These are phyloP conservation scores for Pelargonium myrrhifolium DNA, from an alignment of 441 rosid genomes.

Conservation along the genomic window DNA sequence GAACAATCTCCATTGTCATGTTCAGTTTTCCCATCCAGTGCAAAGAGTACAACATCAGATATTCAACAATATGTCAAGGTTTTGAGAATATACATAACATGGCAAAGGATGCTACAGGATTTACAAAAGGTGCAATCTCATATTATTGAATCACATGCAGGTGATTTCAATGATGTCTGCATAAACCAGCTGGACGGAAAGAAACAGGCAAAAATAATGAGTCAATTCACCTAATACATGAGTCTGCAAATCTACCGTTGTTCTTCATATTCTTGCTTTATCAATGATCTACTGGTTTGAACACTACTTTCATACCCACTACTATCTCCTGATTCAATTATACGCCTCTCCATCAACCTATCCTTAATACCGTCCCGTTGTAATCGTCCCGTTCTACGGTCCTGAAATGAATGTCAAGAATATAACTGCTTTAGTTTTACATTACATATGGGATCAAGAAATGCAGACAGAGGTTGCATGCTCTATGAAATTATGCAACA, in stretches of 20 bases:
- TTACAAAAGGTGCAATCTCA: constrained; percentile 10
- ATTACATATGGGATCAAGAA: no score
- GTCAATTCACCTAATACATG: constrained; percentile 18
- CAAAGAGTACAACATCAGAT: no score
- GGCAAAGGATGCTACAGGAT: constrained; percentile 23
- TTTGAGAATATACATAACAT: constrained; percentile 3
- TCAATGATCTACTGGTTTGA: constrained; percentile 34
- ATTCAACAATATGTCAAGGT: no score
- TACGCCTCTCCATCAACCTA: constrained; percentile 36
- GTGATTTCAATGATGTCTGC: constrained; percentile 14
- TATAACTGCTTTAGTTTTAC: no score
- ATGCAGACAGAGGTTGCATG: no score
- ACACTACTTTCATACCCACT: constrained; percentile 58
- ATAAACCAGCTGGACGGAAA: constrained; percentile 11
- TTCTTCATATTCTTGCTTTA: constrained; percentile 36
- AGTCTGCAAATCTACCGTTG: constrained; percentile 25
- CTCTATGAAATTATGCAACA: no score
- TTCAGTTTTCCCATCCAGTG: no score
- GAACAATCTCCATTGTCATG: no score
- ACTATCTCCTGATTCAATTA: constrained; percentile 60
- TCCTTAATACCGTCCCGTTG: constrained; percentile 24
- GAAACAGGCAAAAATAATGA: constrained; percentile 9
- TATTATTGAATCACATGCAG: constrained; percentile 9
- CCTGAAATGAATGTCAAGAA: constrained; percentile 29
- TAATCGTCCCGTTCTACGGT: constrained; percentile 32